Percentiles rank a stretch among this genome's conserved stretches.
These are phyloP conservation scores for Phragmites australis DNA, from an alignment of 176 grass and related monocot genomes.

Conservation along the genomic window DNA sequence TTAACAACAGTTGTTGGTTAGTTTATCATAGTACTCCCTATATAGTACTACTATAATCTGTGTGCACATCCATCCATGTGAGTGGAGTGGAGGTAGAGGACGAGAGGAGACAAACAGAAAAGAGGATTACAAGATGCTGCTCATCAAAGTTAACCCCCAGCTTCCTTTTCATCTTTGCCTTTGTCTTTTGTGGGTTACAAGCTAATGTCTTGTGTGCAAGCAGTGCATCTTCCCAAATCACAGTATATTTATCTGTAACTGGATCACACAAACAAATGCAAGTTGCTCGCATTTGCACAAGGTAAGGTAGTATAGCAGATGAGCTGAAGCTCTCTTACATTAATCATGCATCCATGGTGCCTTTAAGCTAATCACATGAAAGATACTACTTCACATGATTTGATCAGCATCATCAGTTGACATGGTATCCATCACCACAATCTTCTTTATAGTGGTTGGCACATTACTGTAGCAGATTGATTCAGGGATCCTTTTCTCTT, in stretches of 20 bases:
- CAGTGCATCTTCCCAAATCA: not conserved
- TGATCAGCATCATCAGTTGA: not conserved
- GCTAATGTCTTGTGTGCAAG: not conserved
- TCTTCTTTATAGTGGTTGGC: not conserved
- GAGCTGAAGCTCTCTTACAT: conserved; percentile 1
- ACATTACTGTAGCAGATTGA: not conserved
- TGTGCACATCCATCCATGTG: conserved; percentile 22
- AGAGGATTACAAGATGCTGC: conserved; percentile 48
- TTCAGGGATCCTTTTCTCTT: too few relatives aligned
- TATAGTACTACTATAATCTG: conserved; percentile 10
- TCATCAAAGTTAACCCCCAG: conserved; percentile 35
- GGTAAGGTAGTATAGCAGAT: not conserved
- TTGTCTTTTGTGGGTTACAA: conserved; percentile 61
- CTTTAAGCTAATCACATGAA: conserved; percentile 26
- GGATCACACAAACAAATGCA: not conserved
- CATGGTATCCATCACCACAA: conserved; percentile 1
- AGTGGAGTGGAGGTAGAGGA: not conserved
- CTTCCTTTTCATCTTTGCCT: conserved; percentile 31
- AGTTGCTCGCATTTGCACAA: conserved; percentile 4
- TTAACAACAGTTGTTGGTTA: conserved; percentile 6
- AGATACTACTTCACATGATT: not conserved
- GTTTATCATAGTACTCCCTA: too few relatives aligned
- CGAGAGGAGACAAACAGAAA: conserved; percentile 52
- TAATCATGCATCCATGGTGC: not conserved
- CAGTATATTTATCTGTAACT: not conserved